Evolutionary conservation across 345 rosid species (phyloP).

Genomic region (Aethionema arabicum): DNA sequence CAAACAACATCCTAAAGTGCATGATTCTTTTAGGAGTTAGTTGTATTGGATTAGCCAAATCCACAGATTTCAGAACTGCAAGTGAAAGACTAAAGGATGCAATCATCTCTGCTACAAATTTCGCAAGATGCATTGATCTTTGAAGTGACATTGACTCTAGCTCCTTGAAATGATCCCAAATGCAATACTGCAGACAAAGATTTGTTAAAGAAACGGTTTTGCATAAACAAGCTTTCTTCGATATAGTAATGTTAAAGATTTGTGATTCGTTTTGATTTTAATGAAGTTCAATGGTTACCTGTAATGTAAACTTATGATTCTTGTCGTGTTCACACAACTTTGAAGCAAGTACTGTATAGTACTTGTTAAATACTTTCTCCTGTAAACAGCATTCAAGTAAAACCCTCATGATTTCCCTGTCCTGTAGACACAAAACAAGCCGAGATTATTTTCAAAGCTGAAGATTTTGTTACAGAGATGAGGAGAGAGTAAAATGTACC

Average conservation of each 20-base stretch:
- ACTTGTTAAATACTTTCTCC: constrained; percentile 84
- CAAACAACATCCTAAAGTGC: constrained; percentile 84
- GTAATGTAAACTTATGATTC: constrained; percentile 83
- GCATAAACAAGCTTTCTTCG: background rate
- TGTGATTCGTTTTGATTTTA: too few relatives aligned
- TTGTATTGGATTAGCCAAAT: constrained; percentile 52
- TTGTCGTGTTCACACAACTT: constrained; percentile 85
- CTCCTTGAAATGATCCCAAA: constrained; percentile 91
- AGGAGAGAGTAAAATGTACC: constrained; percentile 30
- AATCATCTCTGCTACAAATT: constrained; percentile 79
- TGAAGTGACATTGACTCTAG: constrained; percentile 64
- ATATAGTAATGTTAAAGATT: too few relatives aligned
- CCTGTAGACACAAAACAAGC: constrained; percentile 42
- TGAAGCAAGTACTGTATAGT: constrained; percentile 70
- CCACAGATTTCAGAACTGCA: constrained; percentile 63
- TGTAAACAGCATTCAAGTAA: constrained; percentile 86
- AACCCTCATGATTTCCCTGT: constrained; percentile 92
- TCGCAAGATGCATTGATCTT: constrained; percentile 88
- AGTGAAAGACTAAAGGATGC: constrained; percentile 69
- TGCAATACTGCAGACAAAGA: constrained; percentile 55
- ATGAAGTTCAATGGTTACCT: constrained; percentile 43
- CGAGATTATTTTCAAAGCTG: background rate
- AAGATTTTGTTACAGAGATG: background rate
- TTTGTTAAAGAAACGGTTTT: background rate
- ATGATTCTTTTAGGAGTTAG: constrained; percentile 64